Percentiles rank a stretch among this genome's conserved stretches.
Evolutionary conservation across 106 monocot genomes (phyloP).

Genomic region (Narthecium ossifragum): DNA sequence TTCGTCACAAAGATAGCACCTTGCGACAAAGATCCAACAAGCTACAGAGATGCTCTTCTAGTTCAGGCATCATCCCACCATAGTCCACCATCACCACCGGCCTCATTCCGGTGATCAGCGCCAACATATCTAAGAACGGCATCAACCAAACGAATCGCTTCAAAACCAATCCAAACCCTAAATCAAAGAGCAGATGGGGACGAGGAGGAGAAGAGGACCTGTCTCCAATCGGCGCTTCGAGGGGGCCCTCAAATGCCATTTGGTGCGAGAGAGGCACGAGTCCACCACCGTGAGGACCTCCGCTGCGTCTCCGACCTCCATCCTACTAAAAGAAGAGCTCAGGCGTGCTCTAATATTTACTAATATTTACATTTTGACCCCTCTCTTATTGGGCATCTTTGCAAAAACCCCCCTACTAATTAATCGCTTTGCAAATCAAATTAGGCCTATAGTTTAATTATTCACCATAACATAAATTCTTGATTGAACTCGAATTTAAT

Average conservation of each 20-base stretch:
- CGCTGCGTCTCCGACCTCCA: conserved; percentile 23
- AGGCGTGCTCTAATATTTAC: no score
- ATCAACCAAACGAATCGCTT: background rate
- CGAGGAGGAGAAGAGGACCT: conserved; percentile 19
- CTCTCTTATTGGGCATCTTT: no score
- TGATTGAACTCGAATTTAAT: no score
- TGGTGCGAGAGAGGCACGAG: conserved; percentile 24
- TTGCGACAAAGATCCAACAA: conserved; percentile 39
- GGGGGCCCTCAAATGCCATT: conserved; percentile 39
- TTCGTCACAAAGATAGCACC: conserved; percentile 21
- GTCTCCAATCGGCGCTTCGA: conserved; percentile 44
- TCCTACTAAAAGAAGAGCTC: no score
- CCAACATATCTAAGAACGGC: conserved; percentile 41
- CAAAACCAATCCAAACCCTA: background rate
- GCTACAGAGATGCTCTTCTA: conserved; percentile 39
- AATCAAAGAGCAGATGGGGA: background rate
- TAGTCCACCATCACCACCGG: conserved; percentile 67
- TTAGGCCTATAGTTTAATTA: no score
- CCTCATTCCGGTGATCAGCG: conserved; percentile 48
- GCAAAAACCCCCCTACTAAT: no score
- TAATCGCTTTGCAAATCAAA: no score
- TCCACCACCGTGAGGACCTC: conserved; percentile 40
- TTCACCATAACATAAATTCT: no score
- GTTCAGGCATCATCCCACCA: conserved; percentile 66
- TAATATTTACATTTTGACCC: no score